Conservation (phyloP, 2,329 filamentous ascomycete genomes). For the Fusarium oligoseptatum region DNA sequence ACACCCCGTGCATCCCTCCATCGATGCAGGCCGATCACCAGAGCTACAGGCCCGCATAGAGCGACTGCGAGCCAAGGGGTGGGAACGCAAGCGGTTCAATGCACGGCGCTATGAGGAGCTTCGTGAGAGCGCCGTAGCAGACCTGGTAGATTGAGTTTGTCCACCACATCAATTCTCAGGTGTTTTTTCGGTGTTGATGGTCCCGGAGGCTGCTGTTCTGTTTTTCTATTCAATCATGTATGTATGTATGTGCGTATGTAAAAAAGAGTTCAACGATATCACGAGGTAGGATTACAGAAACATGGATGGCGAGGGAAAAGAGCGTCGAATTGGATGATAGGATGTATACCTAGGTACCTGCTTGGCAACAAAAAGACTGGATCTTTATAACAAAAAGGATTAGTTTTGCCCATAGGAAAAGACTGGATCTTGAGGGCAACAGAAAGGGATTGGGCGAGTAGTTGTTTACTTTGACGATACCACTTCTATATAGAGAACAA, state of each 20-base stretch:
- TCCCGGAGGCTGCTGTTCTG: slow-evolving; percentile 5
- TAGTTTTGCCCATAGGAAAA: slow-evolving; percentile 8
- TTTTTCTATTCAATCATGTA: slow-evolving; percentile 10
- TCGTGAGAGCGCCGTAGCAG: slow-evolving; percentile 64
- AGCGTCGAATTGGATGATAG: not conserved
- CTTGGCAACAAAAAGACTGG: not conserved
- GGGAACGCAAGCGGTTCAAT: slow-evolving; percentile 70
- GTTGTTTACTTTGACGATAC: slow-evolving; percentile 17
- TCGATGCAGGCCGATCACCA: slow-evolving; percentile 54
- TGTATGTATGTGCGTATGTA: slow-evolving; percentile 18
- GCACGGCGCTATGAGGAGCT: slow-evolving; percentile 65
- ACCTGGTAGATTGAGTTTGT: slow-evolving; percentile 52
- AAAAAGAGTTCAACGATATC: slow-evolving; percentile 33
- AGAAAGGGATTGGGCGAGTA: not conserved
- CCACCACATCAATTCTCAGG: not conserved
- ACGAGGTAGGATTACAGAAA: slow-evolving; percentile 20
- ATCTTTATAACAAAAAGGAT: slow-evolving; percentile 1
- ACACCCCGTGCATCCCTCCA: slow-evolving; percentile 25
- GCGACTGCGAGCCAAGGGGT: slow-evolving; percentile 65
- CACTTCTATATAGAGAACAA: slow-evolving; percentile 25
- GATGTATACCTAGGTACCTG: not conserved
- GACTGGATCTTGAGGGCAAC: slow-evolving; percentile 28
- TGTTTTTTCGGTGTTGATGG: slow-evolving; percentile 4
- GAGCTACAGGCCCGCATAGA: slow-evolving; percentile 67
- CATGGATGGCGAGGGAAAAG: slow-evolving; percentile 2